Evolutionary conservation across 1,284 basidiomycete genomes (phyloP).

Genomic region (Bondarzewia mesenterica): DNA sequence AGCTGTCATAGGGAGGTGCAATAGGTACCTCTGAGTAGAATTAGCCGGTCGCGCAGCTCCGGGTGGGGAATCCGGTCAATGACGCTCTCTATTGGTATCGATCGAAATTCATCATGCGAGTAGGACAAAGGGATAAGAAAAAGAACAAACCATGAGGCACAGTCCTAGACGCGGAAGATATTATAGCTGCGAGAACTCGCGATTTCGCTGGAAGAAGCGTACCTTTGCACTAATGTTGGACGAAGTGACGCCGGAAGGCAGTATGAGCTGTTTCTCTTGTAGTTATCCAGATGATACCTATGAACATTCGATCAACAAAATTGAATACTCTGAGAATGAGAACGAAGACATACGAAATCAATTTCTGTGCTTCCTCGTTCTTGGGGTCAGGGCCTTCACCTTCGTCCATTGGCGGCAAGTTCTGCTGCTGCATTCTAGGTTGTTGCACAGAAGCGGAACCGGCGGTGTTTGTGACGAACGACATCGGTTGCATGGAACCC

Average conservation of each 20-base stretch:
- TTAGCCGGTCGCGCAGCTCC: constrained; percentile 83
- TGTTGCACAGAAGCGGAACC: constrained; percentile 19
- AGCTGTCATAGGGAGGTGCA: neutral
- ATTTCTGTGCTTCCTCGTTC: constrained; percentile 69
- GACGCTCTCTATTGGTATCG: constrained; percentile 55
- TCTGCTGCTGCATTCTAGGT: constrained; percentile 17
- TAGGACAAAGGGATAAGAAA: neutral
- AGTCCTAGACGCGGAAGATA: constrained; percentile 37
- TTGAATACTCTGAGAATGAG: neutral
- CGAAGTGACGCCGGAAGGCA: constrained; percentile 82
- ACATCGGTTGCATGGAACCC: constrained; percentile 37
- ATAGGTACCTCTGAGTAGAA: constrained; percentile 67
- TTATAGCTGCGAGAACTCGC: constrained; percentile 8
- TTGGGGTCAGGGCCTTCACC: constrained; percentile 53
- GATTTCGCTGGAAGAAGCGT: constrained; percentile 1
- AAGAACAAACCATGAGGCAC: constrained; percentile 67
- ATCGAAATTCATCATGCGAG: constrained; percentile 6
- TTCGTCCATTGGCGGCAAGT: constrained; percentile 33
- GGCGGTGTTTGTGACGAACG: constrained; percentile 29
- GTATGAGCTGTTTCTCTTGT: constrained; percentile 72
- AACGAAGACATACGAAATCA: constrained; percentile 50
- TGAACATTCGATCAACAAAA: neutral
- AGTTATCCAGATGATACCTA: constrained; percentile 83
- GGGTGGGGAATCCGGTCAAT: constrained; percentile 86
- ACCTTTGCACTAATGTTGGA: constrained; percentile 81